Conservation (phyloP, 805 yeast genomes). For the Komagataella phaffii region DNA sequence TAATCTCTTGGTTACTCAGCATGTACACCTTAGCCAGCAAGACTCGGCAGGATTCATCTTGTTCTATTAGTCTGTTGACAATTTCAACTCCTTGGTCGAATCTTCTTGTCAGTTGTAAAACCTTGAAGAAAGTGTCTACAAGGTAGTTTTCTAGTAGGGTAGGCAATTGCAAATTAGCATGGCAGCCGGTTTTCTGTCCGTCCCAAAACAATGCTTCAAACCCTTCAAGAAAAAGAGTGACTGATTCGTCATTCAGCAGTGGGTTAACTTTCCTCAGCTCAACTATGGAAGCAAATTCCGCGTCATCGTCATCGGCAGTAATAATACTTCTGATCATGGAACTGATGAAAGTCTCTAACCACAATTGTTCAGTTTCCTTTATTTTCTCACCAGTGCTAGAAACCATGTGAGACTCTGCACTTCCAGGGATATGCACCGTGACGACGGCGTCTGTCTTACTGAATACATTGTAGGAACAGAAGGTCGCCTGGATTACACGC, state of each 20-base stretch:
- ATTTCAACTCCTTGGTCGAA: conserved; percentile 50
- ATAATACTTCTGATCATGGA: conserved; percentile 66
- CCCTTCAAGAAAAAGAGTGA: conserved; percentile 42
- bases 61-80: conserved; percentile 33
- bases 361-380: conserved; percentile 31
- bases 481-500: conserved; percentile 60
- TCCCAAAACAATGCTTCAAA: conserved; percentile 53
- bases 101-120: conserved; percentile 49
- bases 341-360: conserved; percentile 57
- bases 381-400: conserved; percentile 32
- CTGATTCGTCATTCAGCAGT: conserved; percentile 32
- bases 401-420: conserved; percentile 41
- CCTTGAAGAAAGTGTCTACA: conserved; percentile 60
- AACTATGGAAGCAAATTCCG: conserved; percentile 55
- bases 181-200: conserved; percentile 56
- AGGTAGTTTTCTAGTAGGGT: conserved; percentile 51
- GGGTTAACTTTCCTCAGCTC: conserved; percentile 82
- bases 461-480: conserved; percentile 50
- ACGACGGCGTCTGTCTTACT: conserved; percentile 59
- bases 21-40: conserved; percentile 40
- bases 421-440: conserved; percentile 65
- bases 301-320: conserved; percentile 60
- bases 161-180: conserved; percentile 56
- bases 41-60: conserved; percentile 45
- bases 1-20: conserved; percentile 43